Evolutionary conservation across 495 filamentous ascomycete species (phyloP).

Genomic region (Penicillium taxi): DNA sequence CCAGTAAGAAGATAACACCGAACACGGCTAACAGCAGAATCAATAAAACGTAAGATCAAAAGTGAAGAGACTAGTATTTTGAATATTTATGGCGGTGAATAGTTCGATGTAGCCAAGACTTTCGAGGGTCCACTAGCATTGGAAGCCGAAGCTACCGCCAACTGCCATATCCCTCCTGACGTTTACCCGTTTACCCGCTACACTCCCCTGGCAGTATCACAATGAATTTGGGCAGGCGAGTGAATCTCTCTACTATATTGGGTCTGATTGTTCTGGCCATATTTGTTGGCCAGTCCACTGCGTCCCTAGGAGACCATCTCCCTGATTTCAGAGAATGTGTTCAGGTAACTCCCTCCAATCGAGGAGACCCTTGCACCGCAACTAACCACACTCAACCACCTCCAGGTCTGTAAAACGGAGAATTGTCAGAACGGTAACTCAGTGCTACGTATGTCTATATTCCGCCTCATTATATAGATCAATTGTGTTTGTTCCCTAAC

Average conservation of each 20-base stretch:
- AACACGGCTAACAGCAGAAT: too few relatives aligned
- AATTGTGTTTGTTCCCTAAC: not conserved
- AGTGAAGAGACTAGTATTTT: too few relatives aligned
- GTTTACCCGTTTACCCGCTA: constrained; percentile 13
- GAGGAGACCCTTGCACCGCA: constrained; percentile 1
- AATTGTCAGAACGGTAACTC: constrained; percentile 59
- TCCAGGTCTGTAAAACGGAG: constrained; percentile 68
- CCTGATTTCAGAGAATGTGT: constrained; percentile 89
- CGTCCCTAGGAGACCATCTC: constrained; percentile 77
- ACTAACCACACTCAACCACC: constrained; percentile 15
- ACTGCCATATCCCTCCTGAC: constrained; percentile 13
- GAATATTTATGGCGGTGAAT: too few relatives aligned
- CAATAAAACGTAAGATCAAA: too few relatives aligned
- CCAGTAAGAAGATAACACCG: too few relatives aligned
- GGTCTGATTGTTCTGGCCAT: constrained; percentile 35
- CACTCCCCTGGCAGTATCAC: too few relatives aligned
- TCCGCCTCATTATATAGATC: too few relatives aligned
- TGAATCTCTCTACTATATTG: constrained; percentile 18
- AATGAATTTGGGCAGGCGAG: constrained; percentile 24
- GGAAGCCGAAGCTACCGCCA: constrained; percentile 15
- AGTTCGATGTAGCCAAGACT: constrained; percentile 29
- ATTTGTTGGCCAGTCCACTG: constrained; percentile 44
- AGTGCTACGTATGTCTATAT: constrained; percentile 35
- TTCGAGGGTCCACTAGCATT: constrained; percentile 7
- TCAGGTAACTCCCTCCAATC: constrained; percentile 45